Base-by-base conservation (phyloP, 73 alveolate genomes). In the Blepharisma stoltei region DNA sequence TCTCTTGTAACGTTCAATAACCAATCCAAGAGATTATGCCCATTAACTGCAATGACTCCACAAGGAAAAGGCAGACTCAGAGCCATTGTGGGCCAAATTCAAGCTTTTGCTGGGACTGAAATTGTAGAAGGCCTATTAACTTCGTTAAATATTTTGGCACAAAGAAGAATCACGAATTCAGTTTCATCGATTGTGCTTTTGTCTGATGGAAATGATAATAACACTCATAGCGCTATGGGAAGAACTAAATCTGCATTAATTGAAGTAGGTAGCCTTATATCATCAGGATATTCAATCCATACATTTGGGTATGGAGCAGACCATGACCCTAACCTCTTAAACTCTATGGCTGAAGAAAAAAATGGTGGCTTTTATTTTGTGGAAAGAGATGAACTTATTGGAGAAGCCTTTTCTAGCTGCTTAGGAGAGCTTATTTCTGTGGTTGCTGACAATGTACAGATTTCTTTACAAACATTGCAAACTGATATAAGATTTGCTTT, bases 231-330 rank as follows among this genome's bases (percentile, higher is more conserved):
- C 23, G 73, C 73, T 60, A 18, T 60, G 73, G 66, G 45, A 21
- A 73, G 86, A 21, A 73, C 85, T 43, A 84, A 83, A 32, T 71
- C 73, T 11, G 86, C 87, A 76, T 54, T 83, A 21, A 68, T 76
- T 55, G 60, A 83, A 45, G 73, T 81, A 20, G 76, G 87, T 6
- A 52, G 78, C 54, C 82, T 82, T 11, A 77, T 84, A 20, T 44
- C 87, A 43, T 84, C 86, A 76, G 80, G 78, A 6, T 88, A 82
- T 52, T 81, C 90, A 46, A 71, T 90, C 7, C 92, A 90, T 78
- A 83, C 97, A 6, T 90, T 90, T 83, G 97, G 97, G 4, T 90
- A 90, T 83, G 97, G 97, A 44, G 91, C 67, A 8, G 92, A 90
- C 76, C 92, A 90, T 65, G 97, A 90, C 44, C 89, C 94, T 32